Base-by-base conservation (phyloP, 305 asterid species). In the Fraxinus paxiana region DNA sequence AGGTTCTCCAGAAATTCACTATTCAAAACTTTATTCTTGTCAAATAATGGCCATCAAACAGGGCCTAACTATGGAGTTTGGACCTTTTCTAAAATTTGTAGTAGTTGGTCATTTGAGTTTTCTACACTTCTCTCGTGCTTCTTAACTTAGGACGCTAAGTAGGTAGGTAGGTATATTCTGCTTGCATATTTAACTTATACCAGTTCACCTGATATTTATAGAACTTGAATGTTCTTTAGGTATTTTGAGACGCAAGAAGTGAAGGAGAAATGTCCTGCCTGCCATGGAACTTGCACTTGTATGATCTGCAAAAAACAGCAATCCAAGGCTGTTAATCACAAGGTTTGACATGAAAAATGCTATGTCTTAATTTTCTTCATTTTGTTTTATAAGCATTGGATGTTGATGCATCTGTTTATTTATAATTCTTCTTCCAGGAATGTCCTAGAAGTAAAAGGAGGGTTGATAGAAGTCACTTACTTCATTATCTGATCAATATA, bases 261-360 rank as follows among this genome's bases (percentile, higher is more conserved):
- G 84, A 93, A 88, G 87, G 85, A 72, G 77, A 86, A 81, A 83
- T 96, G 99, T 78, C 98, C 98, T 80, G 93, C 90, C 81, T 96
- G 99, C 81, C 83, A 87, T 20, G 90, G 89, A 88, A 84, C 88
- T n/a, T 96, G 99, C 88, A 80, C 86, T 83, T 96, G 99, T 87
- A 87, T 83, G 79, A 88, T 90, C 85, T 94, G 98, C 86, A 70
- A 80, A 82, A 92, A 87, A 79, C 88, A 72, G 80, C 86, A 88
- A 84, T 79, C 71, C 73, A 86, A 84, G 78, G 87, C 86, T 46
- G 74, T 35, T 77, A 82, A 70, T 85, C 84, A 86, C 76, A 90
- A 93, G 98, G 99, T 96, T 81, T 85, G 92, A 54, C 87, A 79
- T 56, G 76, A 28, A 69, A 67, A 54, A 38, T 71, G 35, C 75